Conservation (phyloP, 257 asterid genomes). For the Haberlea rhodopensis region DNA sequence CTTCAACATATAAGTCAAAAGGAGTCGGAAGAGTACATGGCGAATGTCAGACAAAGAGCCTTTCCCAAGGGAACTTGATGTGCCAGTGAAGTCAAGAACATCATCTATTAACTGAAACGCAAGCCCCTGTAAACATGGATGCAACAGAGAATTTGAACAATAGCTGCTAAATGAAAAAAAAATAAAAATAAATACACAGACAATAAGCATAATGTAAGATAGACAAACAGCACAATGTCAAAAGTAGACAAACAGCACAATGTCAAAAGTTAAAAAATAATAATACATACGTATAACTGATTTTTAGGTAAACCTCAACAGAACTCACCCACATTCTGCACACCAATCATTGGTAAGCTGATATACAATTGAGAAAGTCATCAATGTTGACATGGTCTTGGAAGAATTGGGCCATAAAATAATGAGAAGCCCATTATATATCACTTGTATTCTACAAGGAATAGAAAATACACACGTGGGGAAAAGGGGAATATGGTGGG, state of each 20-base stretch:
- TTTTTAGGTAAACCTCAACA: not conserved
- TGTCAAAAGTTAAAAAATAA: too few relatives aligned
- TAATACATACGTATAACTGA: not conserved
- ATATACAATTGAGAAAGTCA: not conserved
- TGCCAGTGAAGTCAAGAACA: slow-evolving; percentile 91
- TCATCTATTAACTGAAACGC: slow-evolving; percentile 94
- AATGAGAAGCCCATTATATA: too few relatives aligned
- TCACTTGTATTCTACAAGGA: too few relatives aligned
- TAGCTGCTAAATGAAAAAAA: not conserved
- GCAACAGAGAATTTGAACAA: slow-evolving; percentile 11
- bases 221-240: too few relatives aligned
- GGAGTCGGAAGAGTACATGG: slow-evolving; percentile 52
- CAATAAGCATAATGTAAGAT: not conserved
- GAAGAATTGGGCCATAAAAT: too few relatives aligned
- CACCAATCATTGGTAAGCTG: not conserved
- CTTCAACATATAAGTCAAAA: not conserved
- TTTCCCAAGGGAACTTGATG: slow-evolving; percentile 88
- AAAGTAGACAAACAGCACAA: too few relatives aligned
- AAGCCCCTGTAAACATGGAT: slow-evolving; percentile 62
- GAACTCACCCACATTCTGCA: not conserved
- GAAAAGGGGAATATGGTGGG: too few relatives aligned
- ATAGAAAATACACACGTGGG: too few relatives aligned
- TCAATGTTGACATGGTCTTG: too few relatives aligned
- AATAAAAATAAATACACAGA: not conserved
- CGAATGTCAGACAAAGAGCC: slow-evolving; percentile 96